These are phyloP conservation scores for Endotrypanum monterogeii DNA, from an alignment of 208 protist genomes.

Conservation along the genomic window DNA sequence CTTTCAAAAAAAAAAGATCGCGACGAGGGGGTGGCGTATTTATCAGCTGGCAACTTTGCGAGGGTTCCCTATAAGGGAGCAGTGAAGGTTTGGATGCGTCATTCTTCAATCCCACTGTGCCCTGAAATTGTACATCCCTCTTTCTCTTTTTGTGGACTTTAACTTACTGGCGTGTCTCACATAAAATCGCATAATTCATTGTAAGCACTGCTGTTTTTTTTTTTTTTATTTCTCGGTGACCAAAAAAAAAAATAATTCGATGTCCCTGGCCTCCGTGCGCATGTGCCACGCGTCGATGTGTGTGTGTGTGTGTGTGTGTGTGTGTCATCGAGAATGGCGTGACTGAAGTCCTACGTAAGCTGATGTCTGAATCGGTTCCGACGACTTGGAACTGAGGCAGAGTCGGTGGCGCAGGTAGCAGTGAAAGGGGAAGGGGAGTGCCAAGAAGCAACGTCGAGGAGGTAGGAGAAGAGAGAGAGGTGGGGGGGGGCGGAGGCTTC, in stretches of 20 bases:
- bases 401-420: neutral
- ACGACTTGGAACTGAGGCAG: neutral
- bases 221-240: no score
- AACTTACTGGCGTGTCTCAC: neutral
- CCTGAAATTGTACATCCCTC: neutral
- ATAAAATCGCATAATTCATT: neutral
- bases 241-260: no score
- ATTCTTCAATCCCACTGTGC: no score
- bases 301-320: neutral
- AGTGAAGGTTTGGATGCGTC: neutral
- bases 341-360: neutral
- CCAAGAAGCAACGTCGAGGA: neutral
- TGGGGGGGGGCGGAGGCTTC: no score
- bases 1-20: neutral
- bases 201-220: neutral
- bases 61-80: neutral
- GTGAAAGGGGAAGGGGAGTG: no score
- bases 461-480: neutral
- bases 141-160: neutral
- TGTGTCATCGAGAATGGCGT: neutral
- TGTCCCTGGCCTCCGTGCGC: no score
- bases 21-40: neutral
- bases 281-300: neutral
- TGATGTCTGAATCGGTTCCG: neutral
- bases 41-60: neutral